Evolutionary conservation across 1,284 basidiomycete genomes (phyloP), one percentile per base, ranked within the genome.

Genomic region (Apiotrichum siamense): DNA sequence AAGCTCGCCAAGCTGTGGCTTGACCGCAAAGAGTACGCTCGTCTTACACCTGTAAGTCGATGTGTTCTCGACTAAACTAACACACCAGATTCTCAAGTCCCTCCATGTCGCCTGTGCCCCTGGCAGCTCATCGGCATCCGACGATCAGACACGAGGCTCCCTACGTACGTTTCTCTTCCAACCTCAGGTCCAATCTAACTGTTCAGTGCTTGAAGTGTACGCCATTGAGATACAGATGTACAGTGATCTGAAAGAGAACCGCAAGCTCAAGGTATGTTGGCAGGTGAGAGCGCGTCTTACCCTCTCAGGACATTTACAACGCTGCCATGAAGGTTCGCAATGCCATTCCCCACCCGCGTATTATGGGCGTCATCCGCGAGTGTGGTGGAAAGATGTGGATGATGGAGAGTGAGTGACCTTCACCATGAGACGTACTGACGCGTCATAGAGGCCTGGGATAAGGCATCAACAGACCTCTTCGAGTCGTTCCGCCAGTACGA

Each of bases 381-480:
- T 97, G 94, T 61, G 96, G 96, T 13, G 96, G 96, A 9, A 99
- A 98, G 77, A 99, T 99, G 96, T 97, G 96, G 90, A 98, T 99
- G 96, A 90, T 89, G 52, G 96, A 98, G 78, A 88, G 93, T 87
- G 70, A 63, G 85, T 78, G 9, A 9, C 38, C 13, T 15, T 11
- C 13, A 1, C 3, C 1, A 25, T 36, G 27, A 1, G n/a, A n/a
- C n/a, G 2, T 3, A 29, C 54, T 57, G 44, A 62, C 53, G 4
- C 18, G 1, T 35, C 47, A 5, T 64, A 91, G 88, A 88, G 58
- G 87, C 96, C 75, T 99, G 94, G 93, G 87, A 87, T 54, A 84
- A 88, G 45, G 96, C 96, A 0, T 94, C 91, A 60, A 88, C 91
- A 65, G 94, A 98, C 76, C 96, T 99, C 72, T 98, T 97, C 75